Evolutionary conservation across 2,329 filamentous ascomycete species (phyloP).

Genomic region (Phyllosticta capitalensis): DNA sequence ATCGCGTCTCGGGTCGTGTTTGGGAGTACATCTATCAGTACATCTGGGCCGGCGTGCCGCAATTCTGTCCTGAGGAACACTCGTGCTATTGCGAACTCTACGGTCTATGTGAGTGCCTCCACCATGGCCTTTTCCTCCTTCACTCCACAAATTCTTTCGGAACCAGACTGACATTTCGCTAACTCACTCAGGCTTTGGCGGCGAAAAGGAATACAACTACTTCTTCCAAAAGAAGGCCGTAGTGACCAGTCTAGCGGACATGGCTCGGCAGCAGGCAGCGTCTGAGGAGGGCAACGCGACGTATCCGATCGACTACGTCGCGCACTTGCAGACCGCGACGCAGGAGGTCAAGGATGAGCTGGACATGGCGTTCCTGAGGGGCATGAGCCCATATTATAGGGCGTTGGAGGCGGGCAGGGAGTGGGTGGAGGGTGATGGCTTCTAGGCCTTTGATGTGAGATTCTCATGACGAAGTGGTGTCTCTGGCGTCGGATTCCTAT

Average conservation of each 20-base stretch:
- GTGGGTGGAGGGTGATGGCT: conserved; percentile 43
- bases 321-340: conserved; percentile 19
- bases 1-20: conserved; percentile 43
- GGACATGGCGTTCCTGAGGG: conserved; percentile 35
- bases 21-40: conserved; percentile 51
- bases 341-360: conserved; percentile 27
- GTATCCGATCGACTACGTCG: conserved; percentile 4
- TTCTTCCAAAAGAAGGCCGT: conserved; percentile 33
- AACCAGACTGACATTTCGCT: neutral
- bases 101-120: conserved; percentile 47
- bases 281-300: conserved; percentile 18
- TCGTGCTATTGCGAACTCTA: conserved; percentile 50
- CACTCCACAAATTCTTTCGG: no score
- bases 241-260: conserved; percentile 25
- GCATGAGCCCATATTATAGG: conserved; percentile 36
- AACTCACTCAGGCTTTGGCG: conserved; percentile 29
- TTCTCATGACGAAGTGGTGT: neutral
- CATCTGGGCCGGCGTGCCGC: conserved; percentile 40
- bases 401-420: conserved; percentile 39
- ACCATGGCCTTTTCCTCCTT: no score
- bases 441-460: conserved; percentile 20
- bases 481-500: neutral
- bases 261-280: conserved; percentile 26
- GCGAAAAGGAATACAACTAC: conserved; percentile 31
- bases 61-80: conserved; percentile 37